Base-by-base conservation (phyloP, 805 yeast species). In the Metschnikowia koreensis region DNA sequence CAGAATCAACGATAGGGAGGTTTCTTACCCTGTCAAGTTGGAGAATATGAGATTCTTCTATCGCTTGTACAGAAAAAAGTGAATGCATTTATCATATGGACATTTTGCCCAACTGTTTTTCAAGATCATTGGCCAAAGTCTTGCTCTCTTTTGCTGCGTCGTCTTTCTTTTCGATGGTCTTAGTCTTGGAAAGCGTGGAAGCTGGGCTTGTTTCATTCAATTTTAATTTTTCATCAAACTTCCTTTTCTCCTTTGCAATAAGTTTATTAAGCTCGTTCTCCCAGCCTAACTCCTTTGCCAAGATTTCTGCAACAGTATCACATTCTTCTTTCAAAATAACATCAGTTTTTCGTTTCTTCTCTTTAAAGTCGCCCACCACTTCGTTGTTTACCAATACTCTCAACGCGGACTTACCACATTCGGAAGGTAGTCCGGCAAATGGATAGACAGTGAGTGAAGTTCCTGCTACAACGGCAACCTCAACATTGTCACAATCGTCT, bases 361-460 rank as follows among this genome's bases (percentile, higher is more conserved):
- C 71, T 13, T 71, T 60, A 60, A 87, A 87, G 58, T 82, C 86
- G 3, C 98, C 98, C 12, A 89, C 97, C 0, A 69, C 61, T 53
- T 89, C 97, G 48, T 79, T 77, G 64, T 93, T 93, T 36, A 90
- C 76, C 51, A 93, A 75, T 0, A 85, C 83, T 54, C 99, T 74
- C 4, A 74, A 64, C 16, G 81, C 68, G 4, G 48, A 47, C 1
- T 67, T 62, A 4, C 75, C 74, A 0, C 86, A 80, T 60, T 87
- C 91, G 1, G 80, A 68, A 0, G 97, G 97, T 46, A 93, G 71
- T 9, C 83, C 75, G 0, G 97, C 97, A 76, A 93, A 93, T 2
- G 99, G 99, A 56, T 82, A 83, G 0, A 93, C 98, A 0, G 92
- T 82, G 38, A 93, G 76, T 0, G 97, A 89, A 0, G 97, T 90